These are phyloP conservation scores for Acorus calamus DNA, from an alignment of 106 monocot genomes.

Conservation along the genomic window DNA sequence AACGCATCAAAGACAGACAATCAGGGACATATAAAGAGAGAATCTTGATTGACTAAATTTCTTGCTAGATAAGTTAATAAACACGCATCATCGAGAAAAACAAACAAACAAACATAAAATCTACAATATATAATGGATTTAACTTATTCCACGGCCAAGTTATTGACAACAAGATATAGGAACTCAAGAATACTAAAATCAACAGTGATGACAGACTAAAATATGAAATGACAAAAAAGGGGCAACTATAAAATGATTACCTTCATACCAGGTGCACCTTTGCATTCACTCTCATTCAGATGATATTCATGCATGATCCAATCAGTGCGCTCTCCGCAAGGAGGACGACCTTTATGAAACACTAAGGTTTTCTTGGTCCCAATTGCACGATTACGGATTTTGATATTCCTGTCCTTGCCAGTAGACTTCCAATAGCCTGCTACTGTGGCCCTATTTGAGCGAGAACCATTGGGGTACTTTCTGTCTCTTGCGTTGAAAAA, in stretches of 20 bases:
- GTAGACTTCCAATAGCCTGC: conserved; percentile 91
- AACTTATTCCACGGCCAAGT: too few species aligned
- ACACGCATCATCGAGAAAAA: too few species aligned
- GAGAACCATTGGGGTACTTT: conserved; percentile 72
- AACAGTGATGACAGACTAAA: too few species aligned
- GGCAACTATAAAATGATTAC: conserved; percentile 10
- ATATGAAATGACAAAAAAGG: too few species aligned
- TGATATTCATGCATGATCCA: conserved; percentile 94
- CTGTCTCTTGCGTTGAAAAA: conserved; percentile 61
- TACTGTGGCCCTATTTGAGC: conserved; percentile 63
- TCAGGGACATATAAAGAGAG: too few species aligned
- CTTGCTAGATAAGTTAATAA: too few species aligned
- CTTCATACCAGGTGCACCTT: conserved; percentile 30
- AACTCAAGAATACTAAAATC: too few species aligned
- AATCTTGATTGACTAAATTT: too few species aligned
- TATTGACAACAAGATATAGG: too few species aligned
- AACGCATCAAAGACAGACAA: too few species aligned
- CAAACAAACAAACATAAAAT: too few species aligned
- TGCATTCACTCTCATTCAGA: conserved; percentile 49
- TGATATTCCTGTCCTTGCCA: conserved; percentile 61
- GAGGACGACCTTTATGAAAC: conserved; percentile 78
- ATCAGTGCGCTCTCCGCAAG: conserved; percentile 58
- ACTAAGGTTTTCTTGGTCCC: conserved; percentile 88
- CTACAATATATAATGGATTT: too few species aligned
- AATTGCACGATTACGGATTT: conserved; percentile 25